phyloP scores from a whole-genome alignment of 208 protist genomes.

The Histomonas meleagridis region DNA sequence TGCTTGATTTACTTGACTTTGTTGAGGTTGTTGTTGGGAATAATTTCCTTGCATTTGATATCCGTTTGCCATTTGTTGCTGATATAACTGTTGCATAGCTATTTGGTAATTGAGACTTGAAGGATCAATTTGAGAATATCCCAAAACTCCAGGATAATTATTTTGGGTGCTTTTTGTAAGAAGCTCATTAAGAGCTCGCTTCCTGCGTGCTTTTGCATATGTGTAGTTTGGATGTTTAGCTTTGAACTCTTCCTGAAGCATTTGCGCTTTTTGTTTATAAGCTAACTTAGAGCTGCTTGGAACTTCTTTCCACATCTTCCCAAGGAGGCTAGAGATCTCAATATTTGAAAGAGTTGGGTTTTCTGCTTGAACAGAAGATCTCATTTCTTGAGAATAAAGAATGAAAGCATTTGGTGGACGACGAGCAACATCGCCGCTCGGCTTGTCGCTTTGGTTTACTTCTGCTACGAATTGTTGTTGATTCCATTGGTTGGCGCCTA shows the following conservation, averaged over 20 bases:
- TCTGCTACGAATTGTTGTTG: too few species aligned
- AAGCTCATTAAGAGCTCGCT: not conserved
- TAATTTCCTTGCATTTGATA: too few species aligned
- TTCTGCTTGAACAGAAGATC: not conserved
- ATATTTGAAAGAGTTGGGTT: not conserved
- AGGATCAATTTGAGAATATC: too few species aligned
- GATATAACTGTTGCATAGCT: too few species aligned
- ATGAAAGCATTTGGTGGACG: conserved; percentile 2
- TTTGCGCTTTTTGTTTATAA: not conserved
- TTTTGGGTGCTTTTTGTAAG: not conserved
- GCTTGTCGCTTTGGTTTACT: not conserved
- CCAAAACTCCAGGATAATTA: too few species aligned
- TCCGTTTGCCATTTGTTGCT: too few species aligned
- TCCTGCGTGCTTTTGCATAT: not conserved
- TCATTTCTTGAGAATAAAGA: not conserved
- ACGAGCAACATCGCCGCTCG: not conserved
- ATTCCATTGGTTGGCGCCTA: too few species aligned
- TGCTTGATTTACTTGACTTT: too few species aligned
- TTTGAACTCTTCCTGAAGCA: not conserved
- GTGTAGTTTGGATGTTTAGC: not conserved
- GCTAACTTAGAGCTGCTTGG: not conserved
- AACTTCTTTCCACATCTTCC: conserved; percentile 35
- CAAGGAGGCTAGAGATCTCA: not conserved
- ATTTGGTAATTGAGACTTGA: too few species aligned
- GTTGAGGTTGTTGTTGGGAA: too few species aligned